Evolutionary conservation across 2,329 filamentous ascomycete genomes (phyloP).

Genomic region (Penicillium sp.): DNA sequence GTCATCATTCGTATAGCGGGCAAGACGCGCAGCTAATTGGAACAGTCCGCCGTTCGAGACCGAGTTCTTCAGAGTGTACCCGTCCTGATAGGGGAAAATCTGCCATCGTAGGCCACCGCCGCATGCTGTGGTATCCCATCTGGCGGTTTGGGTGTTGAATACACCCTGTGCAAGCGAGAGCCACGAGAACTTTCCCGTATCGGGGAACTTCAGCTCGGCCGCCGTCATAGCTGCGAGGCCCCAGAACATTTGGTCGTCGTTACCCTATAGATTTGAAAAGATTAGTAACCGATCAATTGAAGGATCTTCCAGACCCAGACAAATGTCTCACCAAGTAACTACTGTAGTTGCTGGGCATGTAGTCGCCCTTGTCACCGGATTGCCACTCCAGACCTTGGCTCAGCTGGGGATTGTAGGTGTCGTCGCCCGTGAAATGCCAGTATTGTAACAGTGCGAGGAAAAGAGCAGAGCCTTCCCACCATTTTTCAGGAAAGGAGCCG

Average conservation of each 20-base stretch:
- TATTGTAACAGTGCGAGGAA: slow-evolving; percentile 68
- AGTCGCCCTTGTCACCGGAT: slow-evolving; percentile 34
- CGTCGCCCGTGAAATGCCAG: slow-evolving; percentile 64
- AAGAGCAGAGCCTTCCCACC: slow-evolving; percentile 69
- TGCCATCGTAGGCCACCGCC: slow-evolving; percentile 76
- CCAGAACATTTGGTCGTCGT: slow-evolving; percentile 71
- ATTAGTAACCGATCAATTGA: background rate
- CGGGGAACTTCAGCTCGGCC: slow-evolving; percentile 61
- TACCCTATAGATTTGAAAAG: slow-evolving; percentile 45
- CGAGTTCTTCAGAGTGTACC: slow-evolving; percentile 78
- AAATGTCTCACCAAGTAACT: slow-evolving; percentile 25
- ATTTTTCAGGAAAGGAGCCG: slow-evolving; percentile 64
- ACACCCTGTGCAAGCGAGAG: slow-evolving; percentile 64
- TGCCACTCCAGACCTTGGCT: slow-evolving; percentile 41
- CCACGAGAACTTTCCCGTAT: slow-evolving; percentile 49
- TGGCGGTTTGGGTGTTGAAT: slow-evolving; percentile 65
- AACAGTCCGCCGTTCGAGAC: slow-evolving; percentile 81
- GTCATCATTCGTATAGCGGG: slow-evolving; percentile 59
- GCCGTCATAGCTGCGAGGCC: slow-evolving; percentile 64
- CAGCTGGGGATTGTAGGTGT: slow-evolving; percentile 58
- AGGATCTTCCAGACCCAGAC: background rate
- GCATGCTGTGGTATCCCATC: slow-evolving; percentile 68
- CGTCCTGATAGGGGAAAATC: slow-evolving; percentile 72
- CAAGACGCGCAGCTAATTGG: slow-evolving; percentile 71
- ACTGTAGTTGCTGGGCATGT: slow-evolving; percentile 39